Evolutionary conservation across 2,329 filamentous ascomycete species (phyloP), one percentile per base, ranked within the genome.

Genomic region (Nigrograna mackinnonii): DNA sequence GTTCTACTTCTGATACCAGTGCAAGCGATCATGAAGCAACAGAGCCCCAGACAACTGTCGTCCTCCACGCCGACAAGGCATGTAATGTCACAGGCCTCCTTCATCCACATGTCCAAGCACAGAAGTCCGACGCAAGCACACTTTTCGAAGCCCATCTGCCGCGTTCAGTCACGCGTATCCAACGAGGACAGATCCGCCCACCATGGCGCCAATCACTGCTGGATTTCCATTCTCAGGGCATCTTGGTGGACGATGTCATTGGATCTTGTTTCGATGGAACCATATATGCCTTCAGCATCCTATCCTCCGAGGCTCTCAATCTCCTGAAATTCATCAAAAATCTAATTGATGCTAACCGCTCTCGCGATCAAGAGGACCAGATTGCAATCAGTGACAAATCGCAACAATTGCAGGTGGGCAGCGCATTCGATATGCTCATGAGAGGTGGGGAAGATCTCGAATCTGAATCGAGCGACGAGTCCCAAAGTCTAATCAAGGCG

Each of bases 271-370:
- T 75, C 40, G 78, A 80, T 43, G 79, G 79, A 22, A 71, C 74
- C 1, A 57, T 83, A 12, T 73, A 75, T 32, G 64, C 71, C 13
- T 86, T 96, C 54, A 79, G 79, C 1, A 69, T 91, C 12, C 69
- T 97, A 1, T 72, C 77, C 7, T 57, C 78, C 14, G 67, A 79
- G 2, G 78, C 85, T 6, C 87, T 86, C 81, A 76, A 78, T 5
- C 73, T 95, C 4, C 74, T 97, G 4, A 78, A 79, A 43, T 83
- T 92, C 49, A 62, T 96, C 2, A 85, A 95, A 58, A 85, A 86
- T 44, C 63, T 95, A 22, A 55, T 68, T 9, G 9, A n/a, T n/a
- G n/a, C n/a, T n/a, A n/a, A n/a, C n/a, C n/a, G n/a, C n/a, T n/a
- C n/a, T n/a, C n/a, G n/a, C n/a, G n/a, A n/a, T n/a, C n/a, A n/a